Base-by-base conservation (phyloP, 768 basidiomycete genomes). In the Russula emetica region DNA sequence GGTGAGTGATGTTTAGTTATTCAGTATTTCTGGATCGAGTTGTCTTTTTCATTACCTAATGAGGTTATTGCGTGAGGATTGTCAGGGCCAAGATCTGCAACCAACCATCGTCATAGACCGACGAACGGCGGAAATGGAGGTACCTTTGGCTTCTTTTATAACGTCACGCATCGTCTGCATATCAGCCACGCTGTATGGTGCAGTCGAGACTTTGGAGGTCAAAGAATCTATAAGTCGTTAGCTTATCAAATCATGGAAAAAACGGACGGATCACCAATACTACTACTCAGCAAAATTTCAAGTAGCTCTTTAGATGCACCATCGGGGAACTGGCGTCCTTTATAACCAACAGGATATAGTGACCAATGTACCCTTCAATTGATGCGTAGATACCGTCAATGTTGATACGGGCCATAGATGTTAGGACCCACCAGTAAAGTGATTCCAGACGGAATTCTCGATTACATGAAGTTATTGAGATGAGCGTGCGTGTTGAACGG, bases 361-460 rank as follows among this genome's bases (percentile, higher is more conserved):
- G 63, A 64, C 63, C 63, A 64, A 10, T 64, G 63, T 24, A 26
- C 36, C 63, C 63, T 64, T 55, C 16, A 3, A 28, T 38, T 16
- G 38, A 18, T 2, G 22, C 13, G 10, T 8, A 10, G 1, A 16
- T 5, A 5, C n/a, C 6, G 28, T 22, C 26, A 32, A 40, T 20
- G 22, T 10, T 13, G 51, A 22, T 18, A 9, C n/a, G 7, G 24
- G 30, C 7, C 42, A 32, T 5, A n/a, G 3, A 8, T 20, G 5
- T 7, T 9, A 11, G 11, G 14, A 10, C 54, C 44, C 24, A 64
- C 63, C 63, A 64, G 11, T 64, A 64, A 11, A 60, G 59, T 2
- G 59, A 20, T 32, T 64, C 59, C 18, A 64, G 22, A n/a, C 54
- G 54, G 56, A 14, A 30, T 28, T 52, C 63, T 64, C 20, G 2